phyloP scores from a whole-genome alignment of 306 rosid genomes.

The Quercus glauca region DNA sequence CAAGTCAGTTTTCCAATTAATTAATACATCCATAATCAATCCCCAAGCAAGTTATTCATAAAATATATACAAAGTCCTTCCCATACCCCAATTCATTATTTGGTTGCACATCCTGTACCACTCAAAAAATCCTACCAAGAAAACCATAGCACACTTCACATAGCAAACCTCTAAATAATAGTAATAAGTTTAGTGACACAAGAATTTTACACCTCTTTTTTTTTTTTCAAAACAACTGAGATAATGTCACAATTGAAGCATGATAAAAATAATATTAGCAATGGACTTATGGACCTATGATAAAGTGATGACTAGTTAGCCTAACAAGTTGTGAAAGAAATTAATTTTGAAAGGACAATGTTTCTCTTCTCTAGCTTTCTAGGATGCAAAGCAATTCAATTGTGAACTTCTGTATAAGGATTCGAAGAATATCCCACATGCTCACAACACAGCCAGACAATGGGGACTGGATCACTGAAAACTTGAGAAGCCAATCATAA shows the following conservation, averaged over 20 bases:
- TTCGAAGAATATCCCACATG: conserved; percentile 28
- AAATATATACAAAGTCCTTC: neutral
- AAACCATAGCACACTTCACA: neutral
- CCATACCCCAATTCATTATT: neutral
- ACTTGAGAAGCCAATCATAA: conserved; percentile 38
- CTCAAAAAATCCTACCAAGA: neutral
- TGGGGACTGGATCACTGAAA: conserved; percentile 18
- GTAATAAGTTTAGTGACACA: neutral
- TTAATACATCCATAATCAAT: conserved; percentile 5
- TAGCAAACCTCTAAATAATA: neutral
- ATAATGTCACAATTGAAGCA: too few relatives aligned
- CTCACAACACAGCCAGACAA: conserved; percentile 8
- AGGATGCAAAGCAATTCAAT: neutral
- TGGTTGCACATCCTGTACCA: neutral
- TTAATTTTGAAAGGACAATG: neutral
- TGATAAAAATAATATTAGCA: too few relatives aligned
- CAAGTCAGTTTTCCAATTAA: conserved; percentile 29
- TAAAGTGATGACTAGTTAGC: too few relatives aligned
- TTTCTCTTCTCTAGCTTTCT: neutral
- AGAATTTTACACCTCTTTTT: too few relatives aligned
- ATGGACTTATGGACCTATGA: too few relatives aligned
- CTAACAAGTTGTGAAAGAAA: too few relatives aligned
- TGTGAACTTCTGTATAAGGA: neutral
- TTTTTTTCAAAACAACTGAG: too few relatives aligned
- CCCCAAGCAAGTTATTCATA: conserved; percentile 12